Evolutionary conservation across 73 alveolate species (phyloP).

Genomic region (Paramecium sexaurelia): DNA sequence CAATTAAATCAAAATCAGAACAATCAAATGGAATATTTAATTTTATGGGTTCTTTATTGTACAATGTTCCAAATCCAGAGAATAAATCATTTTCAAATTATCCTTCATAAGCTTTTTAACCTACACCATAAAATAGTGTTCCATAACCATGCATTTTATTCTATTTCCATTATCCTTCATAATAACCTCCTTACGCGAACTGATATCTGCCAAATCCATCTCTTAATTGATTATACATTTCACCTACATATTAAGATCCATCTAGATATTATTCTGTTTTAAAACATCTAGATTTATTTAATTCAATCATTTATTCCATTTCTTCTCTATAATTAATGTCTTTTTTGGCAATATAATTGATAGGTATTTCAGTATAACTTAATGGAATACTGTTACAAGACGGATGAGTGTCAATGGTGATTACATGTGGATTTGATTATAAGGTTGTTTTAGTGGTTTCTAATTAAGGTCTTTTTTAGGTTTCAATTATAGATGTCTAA

Average conservation of each 20-base stretch:
- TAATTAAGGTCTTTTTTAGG: neutral
- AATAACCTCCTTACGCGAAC: constrained; percentile 16
- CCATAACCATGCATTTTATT: constrained; percentile 54
- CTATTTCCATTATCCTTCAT: constrained; percentile 54
- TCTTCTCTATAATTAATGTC: neutral
- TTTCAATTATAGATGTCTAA: neutral
- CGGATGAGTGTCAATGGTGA: neutral
- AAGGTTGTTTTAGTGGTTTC: neutral
- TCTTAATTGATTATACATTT: neutral
- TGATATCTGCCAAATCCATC: constrained; percentile 47
- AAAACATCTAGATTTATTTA: neutral
- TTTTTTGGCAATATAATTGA: neutral
- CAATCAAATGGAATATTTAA: neutral
- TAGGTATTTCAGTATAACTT: neutral
- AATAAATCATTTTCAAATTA: constrained; percentile 33
- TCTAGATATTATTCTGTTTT: neutral
- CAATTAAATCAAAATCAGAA: neutral
- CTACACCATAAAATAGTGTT: neutral
- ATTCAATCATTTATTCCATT: constrained; percentile 34
- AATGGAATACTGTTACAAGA: neutral
- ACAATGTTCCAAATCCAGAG: constrained; percentile 44
- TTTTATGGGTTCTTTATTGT: constrained; percentile 8
- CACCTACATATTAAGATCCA: constrained; percentile 21
- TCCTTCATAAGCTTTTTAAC: constrained; percentile 38
- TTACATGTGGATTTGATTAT: neutral